phyloP scores from a whole-genome alignment of 2,329 filamentous ascomycete species.

The Alternaria arborescens region DNA sequence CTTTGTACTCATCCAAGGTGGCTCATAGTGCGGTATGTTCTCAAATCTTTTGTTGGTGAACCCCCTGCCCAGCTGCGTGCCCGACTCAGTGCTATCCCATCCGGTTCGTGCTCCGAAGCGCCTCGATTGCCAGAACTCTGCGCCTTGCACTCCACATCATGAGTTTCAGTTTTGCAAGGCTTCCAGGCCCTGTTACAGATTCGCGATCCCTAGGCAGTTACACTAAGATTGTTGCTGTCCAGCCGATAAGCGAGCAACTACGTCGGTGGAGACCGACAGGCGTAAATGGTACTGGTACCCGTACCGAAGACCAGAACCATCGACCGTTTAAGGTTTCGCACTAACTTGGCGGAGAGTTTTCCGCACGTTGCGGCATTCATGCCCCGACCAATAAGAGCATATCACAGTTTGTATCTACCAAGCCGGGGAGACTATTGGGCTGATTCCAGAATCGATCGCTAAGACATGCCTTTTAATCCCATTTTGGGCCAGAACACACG shows the following conservation, averaged over 20 bases:
- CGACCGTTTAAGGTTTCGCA: neutral
- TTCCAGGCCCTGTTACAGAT: conserved; percentile 1
- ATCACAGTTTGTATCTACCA: neutral
- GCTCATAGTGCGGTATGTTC: neutral
- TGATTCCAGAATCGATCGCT: neutral
- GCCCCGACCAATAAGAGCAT: neutral
- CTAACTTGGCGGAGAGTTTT: neutral
- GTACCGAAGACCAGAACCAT: neutral
- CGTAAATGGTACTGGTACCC: neutral
- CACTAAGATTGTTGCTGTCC: neutral
- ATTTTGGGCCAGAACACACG: neutral
- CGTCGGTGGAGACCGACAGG: neutral
- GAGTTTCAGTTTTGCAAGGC: neutral
- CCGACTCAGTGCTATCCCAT: neutral
- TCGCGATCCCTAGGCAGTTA: neutral
- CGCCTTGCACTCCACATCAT: neutral
- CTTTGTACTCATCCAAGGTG: neutral
- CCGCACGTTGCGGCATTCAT: neutral
- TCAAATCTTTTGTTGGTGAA: conserved; percentile 3
- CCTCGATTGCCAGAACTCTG: neutral
- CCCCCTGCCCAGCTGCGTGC: neutral
- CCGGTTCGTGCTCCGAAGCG: neutral
- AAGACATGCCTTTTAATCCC: neutral
- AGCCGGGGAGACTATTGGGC: too few species aligned
- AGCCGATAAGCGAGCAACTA: neutral